These are phyloP conservation scores for Neocallimastix lanati DNA, from an alignment of 192 early-diverging fungal genomes.

Conservation along the genomic window DNA sequence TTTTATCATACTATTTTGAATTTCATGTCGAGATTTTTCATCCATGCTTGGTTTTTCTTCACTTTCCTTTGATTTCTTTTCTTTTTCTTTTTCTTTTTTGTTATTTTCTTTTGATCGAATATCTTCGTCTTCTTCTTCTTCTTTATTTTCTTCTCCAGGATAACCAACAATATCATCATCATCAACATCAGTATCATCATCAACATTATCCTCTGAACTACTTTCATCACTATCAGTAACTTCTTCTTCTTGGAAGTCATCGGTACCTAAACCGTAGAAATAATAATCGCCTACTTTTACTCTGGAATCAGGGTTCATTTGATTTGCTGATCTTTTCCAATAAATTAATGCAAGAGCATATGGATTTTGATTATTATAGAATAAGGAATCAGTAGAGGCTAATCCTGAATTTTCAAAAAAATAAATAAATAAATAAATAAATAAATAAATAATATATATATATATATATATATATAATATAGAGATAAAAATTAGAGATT, in stretches of 20 bases:
- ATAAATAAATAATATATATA: no score
- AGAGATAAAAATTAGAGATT: no score
- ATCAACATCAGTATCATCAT: no score
- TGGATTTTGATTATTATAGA: slow-evolving; percentile 9
- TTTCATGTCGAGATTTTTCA: slow-evolving; percentile 2
- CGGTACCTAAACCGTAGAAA: slow-evolving; percentile 60
- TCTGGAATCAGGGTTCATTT: slow-evolving; percentile 69
- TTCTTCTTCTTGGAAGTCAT: no score
- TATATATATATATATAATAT: no score
- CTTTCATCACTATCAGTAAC: no score
- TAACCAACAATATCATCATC: no score
- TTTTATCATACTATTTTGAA: background rate
- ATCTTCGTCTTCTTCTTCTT: slow-evolving; percentile 2
- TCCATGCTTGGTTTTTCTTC: background rate
- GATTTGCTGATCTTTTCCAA: slow-evolving; percentile 90
- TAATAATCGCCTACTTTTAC: slow-evolving; percentile 90
- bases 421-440: no score
- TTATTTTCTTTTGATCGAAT: no score
- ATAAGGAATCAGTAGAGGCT: background rate
- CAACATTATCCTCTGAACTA: no score
- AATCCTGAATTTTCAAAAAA: background rate
- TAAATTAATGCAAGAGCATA: slow-evolving; percentile 56
- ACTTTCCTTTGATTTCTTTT: background rate
- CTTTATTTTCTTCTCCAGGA: no score
- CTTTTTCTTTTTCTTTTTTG: background rate